Conservation (phyloP, 2,329 filamentous ascomycete species). For the Diplodia sapinea region DNA sequence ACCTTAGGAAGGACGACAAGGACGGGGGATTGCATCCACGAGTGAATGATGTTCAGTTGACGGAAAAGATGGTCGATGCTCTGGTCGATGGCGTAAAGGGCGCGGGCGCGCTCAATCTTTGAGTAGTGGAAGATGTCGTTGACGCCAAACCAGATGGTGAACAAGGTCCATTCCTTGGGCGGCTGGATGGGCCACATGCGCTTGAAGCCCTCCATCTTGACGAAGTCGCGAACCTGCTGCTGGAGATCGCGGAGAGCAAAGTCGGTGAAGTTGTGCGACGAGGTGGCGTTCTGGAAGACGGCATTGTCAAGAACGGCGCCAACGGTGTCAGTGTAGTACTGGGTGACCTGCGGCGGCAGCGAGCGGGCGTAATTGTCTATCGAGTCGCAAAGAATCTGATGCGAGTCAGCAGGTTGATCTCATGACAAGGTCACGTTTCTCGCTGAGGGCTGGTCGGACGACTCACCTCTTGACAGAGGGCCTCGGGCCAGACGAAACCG, state of each 20-base stretch:
- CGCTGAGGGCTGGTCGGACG: background rate
- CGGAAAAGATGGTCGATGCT: constrained; percentile 45
- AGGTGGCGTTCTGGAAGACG: constrained; percentile 31
- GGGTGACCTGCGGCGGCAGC: constrained; percentile 30
- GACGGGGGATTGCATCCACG: constrained; percentile 38
- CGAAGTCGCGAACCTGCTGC: constrained; percentile 32
- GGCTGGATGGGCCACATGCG: constrained; percentile 33
- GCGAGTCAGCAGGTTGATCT: constrained; percentile 36
- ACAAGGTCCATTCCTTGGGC: constrained; percentile 41
- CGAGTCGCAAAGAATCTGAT: constrained; percentile 32
- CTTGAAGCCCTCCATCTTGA: constrained; percentile 32
- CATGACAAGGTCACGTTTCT: background rate
- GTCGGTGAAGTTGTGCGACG: constrained; percentile 32
- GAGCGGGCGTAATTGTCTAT: constrained; percentile 32
- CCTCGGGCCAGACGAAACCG: constrained; percentile 47
- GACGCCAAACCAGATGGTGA: constrained; percentile 47
- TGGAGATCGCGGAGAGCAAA: constrained; percentile 32
- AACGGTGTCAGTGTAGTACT: constrained; percentile 31
- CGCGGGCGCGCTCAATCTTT: constrained; percentile 39
- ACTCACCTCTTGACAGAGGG: constrained; percentile 45
- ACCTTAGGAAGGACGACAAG: constrained; percentile 43
- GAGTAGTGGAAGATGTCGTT: constrained; percentile 47
- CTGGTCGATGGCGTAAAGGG: constrained; percentile 42
- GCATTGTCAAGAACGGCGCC: constrained; percentile 31
- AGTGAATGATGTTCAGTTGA: constrained; percentile 43